These are phyloP conservation scores for Sporothrix brasiliensis DNA, from an alignment of 2,329 filamentous ascomycete genomes.

Conservation along the genomic window DNA sequence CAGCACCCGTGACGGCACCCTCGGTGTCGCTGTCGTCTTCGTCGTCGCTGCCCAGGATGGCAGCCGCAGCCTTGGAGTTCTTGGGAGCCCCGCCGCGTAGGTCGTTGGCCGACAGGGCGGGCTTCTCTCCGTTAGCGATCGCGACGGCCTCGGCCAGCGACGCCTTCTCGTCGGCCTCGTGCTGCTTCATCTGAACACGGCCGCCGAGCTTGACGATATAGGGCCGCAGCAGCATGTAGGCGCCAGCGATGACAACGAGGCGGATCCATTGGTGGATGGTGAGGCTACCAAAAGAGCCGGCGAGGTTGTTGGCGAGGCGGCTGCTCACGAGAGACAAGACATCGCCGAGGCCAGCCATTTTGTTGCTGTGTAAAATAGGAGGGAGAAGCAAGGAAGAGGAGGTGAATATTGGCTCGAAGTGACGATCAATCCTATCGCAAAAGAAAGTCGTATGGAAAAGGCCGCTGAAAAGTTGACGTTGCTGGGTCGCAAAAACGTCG, in stretches of 20 bases:
- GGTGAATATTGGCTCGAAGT: neutral
- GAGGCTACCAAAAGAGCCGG: constrained; percentile 55
- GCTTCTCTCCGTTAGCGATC: constrained; percentile 50
- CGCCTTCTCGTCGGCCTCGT: constrained; percentile 62
- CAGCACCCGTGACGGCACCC: constrained; percentile 42
- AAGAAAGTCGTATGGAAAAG: neutral
- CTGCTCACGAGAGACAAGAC: constrained; percentile 38
- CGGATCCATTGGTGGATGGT: constrained; percentile 63
- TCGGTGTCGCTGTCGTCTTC: constrained; percentile 37
- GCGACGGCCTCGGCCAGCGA: constrained; percentile 50
- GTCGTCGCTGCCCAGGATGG: constrained; percentile 40
- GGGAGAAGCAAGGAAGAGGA: neutral
- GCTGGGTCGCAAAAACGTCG: neutral
- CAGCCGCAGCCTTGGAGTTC: constrained; percentile 51
- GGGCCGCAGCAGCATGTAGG: constrained; percentile 73
- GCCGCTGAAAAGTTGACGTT: neutral
- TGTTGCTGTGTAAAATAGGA: neutral
- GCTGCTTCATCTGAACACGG: constrained; percentile 64
- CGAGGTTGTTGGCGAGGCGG: constrained; percentile 54
- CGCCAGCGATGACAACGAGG: constrained; percentile 70
- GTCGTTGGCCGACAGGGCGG: constrained; percentile 61
- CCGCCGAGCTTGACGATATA: constrained; percentile 71
- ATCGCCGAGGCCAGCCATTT: constrained; percentile 41
- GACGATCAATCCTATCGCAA: neutral
- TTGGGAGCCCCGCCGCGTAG: constrained; percentile 50